Percentiles rank a stretch among this genome's conserved stretches.
phyloP scores from a whole-genome alignment of 176 grass and related monocot species.

The Thalia dealbata region DNA sequence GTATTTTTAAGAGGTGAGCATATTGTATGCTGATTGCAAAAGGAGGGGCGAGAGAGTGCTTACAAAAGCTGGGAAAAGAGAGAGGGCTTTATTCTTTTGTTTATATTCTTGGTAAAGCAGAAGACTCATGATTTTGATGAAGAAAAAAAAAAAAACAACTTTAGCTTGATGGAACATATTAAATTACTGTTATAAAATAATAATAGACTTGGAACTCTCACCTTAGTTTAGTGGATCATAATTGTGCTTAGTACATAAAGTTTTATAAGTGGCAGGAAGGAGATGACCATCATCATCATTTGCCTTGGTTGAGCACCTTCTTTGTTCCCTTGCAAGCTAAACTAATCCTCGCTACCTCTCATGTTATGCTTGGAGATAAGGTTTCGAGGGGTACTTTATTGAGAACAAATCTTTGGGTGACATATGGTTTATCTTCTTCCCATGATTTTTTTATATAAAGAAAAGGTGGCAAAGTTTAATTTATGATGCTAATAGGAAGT shows the following conservation, averaged over 20 bases:
- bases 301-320: background rate
- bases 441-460: too few relatives aligned
- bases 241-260: background rate
- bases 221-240: background rate
- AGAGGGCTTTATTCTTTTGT: slow-evolving; percentile 27
- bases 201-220: too few relatives aligned
- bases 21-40: too few relatives aligned
- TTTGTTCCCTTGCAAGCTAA: background rate
- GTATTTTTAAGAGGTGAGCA: too few relatives aligned
- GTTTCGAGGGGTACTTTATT: background rate
- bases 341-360: slow-evolving; percentile 1
- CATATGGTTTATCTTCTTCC: background rate
- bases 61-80: slow-evolving; percentile 29
- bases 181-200: background rate
- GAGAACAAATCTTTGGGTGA: background rate
- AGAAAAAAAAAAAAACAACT: slow-evolving; percentile 2
- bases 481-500: too few relatives aligned
- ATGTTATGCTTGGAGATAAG: background rate
- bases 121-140: slow-evolving; percentile 12
- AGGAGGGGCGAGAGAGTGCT: background rate
- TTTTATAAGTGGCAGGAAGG: background rate
- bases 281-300: background rate
- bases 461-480: too few relatives aligned
- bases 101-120: slow-evolving; percentile 5
- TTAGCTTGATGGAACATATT: slow-evolving; percentile 16